Base-by-base conservation (phyloP, 352 stramenopile species). In the Globisporangium alternatum region DNA sequence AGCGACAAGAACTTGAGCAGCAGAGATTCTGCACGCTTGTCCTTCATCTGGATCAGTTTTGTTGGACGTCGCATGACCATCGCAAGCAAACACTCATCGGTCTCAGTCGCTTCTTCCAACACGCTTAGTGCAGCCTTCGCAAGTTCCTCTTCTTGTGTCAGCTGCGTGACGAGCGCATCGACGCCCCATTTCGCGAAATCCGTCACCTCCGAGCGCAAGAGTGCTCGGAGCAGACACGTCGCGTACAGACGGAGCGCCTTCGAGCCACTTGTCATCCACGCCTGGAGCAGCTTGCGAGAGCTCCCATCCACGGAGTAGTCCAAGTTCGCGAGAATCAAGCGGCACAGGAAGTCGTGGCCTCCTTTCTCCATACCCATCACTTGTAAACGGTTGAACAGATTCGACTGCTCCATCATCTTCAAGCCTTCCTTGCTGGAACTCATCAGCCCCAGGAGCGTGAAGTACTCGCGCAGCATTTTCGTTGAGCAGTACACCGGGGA, bases 321-420 rank as follows among this genome's bases (percentile, higher is more conserved):
- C 58, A 96, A 62, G 62, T 96, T 96, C 9, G 86, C 86, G 30
- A 96, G 75, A 62, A 96, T 96, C 19, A 96, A 67, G 2, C 88
- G 83, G 56, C 88, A 95, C n/a, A 96, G 56, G 53, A 96, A 96
- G 59, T 96, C 86, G 65, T 96, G 88, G 33, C 88, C 88, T 68
- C 88, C 88, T 68, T 93, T 93, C 10, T 81, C 90, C 8, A 81
- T 94, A 12, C 88, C 88, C 84, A 96, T 93, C 15, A 94, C 86
- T 43, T 93, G 90, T 15, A 96, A 66, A 2, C 86, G 74, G 62
- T 91, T 80, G 64, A 96, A 96, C n/a, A 96, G 62, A n/a, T 93
- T 93, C 4, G 85, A 94, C 66, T 95, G 85, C 64, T 95, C 83
- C 88, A 96, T 95, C 86, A 96, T 95, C 62, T 95, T 95, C 30